Percentiles rank a stretch among this genome's conserved stretches.
Evolutionary conservation across 1,284 basidiomycete genomes (phyloP).

Genomic region (Boletus semigastroideus): DNA sequence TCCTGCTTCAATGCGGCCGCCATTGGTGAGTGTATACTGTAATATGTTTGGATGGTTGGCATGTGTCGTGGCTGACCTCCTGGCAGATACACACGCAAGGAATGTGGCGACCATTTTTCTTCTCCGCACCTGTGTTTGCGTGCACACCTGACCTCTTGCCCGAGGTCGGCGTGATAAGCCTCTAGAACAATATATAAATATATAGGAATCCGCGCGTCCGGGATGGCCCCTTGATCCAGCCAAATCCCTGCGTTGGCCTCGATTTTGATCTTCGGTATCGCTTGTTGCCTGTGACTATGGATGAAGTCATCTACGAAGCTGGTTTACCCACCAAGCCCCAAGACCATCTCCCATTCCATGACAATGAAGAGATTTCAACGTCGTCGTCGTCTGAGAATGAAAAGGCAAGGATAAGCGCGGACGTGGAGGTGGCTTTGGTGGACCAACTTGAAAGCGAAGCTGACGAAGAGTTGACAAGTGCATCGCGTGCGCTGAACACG

Average conservation of each 20-base stretch:
- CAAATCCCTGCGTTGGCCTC: neutral
- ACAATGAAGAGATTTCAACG: neutral
- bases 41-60: neutral
- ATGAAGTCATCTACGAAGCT: neutral
- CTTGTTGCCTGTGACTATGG: neutral
- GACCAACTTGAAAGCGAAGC: conserved; percentile 5
- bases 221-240: neutral
- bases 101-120: neutral
- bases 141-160: conserved; percentile 4
- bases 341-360: neutral
- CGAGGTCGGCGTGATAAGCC: conserved; percentile 12
- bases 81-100: conserved; percentile 4
- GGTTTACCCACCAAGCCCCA: neutral
- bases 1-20: neutral
- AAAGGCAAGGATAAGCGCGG: neutral
- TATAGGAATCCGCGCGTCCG: neutral
- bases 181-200: conserved; percentile 3
- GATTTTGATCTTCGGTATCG: neutral
- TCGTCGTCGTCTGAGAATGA: neutral
- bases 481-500: conserved; percentile 22
- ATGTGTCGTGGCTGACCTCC: neutral
- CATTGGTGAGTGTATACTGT: conserved; percentile 10
- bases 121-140: neutral
- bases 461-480: neutral
- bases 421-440: conserved; percentile 9